A percentile compares a stretch with the other conserved stretches of the same genome.
phyloP scores from a whole-genome alignment of 257 asterid genomes.

The Lavandula angustifolia region DNA sequence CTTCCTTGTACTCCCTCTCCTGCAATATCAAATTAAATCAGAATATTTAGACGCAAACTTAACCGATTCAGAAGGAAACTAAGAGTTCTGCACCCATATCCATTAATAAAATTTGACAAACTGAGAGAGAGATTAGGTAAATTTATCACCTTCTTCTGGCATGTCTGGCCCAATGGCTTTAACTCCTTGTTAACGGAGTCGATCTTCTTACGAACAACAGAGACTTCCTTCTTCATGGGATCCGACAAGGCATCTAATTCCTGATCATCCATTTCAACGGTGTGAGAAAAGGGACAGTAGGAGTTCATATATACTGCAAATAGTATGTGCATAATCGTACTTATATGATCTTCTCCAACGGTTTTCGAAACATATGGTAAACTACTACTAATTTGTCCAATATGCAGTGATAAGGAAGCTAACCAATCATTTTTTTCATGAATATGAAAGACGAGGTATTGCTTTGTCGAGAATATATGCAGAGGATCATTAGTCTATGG shows the following conservation, averaged over 20 bases:
- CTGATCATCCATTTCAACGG: constrained; percentile 42
- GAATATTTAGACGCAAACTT: background rate
- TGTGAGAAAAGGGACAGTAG: background rate
- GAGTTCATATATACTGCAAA: constrained; percentile 1
- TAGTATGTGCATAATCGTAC: background rate
- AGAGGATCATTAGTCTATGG: background rate
- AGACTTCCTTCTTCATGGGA: constrained; percentile 93
- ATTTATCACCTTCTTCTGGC: constrained; percentile 88
- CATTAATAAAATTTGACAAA: background rate
- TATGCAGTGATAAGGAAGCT: background rate
- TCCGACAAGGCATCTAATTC: constrained; percentile 80
- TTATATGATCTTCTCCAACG: background rate
- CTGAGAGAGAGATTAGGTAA: background rate
- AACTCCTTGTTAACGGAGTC: constrained; percentile 85
- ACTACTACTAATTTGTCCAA: background rate
- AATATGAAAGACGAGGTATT: background rate
- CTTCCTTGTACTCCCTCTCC: constrained; percentile 97
- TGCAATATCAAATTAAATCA: constrained; percentile 31
- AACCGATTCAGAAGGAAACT: background rate
- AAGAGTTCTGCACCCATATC: background rate
- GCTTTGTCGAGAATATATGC: constrained; percentile 17
- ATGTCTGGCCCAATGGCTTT: constrained; percentile 81
- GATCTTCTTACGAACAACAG: constrained; percentile 73
- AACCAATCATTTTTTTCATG: background rate
- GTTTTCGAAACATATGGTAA: background rate